Conservation (phyloP, 2,329 filamentous ascomycete species). For the Acrocalymma vagum region DNA sequence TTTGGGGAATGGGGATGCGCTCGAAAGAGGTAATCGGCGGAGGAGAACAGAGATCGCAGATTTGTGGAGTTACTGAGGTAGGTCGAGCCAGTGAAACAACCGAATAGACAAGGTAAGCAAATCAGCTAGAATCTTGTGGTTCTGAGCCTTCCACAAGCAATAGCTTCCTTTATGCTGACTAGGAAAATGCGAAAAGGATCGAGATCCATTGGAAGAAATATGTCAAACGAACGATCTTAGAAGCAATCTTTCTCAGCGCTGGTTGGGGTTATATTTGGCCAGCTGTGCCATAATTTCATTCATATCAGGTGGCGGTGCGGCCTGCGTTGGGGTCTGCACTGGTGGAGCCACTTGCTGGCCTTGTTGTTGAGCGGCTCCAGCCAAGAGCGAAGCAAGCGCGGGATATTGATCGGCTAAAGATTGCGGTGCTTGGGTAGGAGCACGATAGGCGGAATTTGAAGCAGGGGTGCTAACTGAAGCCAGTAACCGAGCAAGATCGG, state of each 20-base stretch:
- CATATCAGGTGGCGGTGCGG: slow-evolving; percentile 56
- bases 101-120: too few species aligned
- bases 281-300: slow-evolving; percentile 80
- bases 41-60: too few species aligned
- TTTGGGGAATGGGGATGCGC: too few species aligned
- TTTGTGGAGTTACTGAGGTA: too few species aligned
- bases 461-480: slow-evolving; percentile 39
- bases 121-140: too few species aligned
- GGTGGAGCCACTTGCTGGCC: slow-evolving; percentile 26
- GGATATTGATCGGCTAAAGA: slow-evolving; percentile 41
- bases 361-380: slow-evolving; percentile 26
- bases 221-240: not conserved
- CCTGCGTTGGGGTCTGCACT: slow-evolving; percentile 36
- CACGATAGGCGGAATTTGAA: slow-evolving; percentile 30
- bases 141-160: too few species aligned
- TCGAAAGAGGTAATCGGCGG: too few species aligned
- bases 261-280: slow-evolving; percentile 70
- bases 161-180: not conserved
- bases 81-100: too few species aligned
- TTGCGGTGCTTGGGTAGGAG: slow-evolving; percentile 26
- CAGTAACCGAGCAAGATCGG: slow-evolving; percentile 50
- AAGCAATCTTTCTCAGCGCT: slow-evolving; percentile 50
- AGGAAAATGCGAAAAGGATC: not conserved
- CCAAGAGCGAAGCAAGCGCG: slow-evolving; percentile 39
- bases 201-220: not conserved